These are phyloP conservation scores for Umbelopsis sp. DNA, from an alignment of 192 early-diverging fungal genomes.

Conservation along the genomic window DNA sequence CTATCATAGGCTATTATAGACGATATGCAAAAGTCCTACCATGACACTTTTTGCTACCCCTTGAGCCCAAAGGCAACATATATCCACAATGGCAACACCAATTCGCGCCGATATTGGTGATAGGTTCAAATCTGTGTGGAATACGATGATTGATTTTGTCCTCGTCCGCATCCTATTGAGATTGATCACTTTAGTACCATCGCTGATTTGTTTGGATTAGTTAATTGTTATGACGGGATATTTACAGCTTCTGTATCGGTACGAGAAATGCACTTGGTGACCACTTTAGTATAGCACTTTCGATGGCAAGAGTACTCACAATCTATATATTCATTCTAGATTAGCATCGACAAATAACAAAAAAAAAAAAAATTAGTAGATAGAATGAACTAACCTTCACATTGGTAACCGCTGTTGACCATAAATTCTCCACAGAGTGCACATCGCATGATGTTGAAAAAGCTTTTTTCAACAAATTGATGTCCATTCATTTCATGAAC, in stretches of 20 bases:
- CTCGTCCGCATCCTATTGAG: slow-evolving; percentile 61
- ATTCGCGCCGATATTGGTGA: slow-evolving; percentile 81
- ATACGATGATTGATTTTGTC: slow-evolving; percentile 87
- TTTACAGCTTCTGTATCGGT: slow-evolving; percentile 57
- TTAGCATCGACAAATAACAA: background rate
- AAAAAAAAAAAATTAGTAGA: background rate
- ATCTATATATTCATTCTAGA: slow-evolving; percentile 47
- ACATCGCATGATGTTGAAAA: slow-evolving; percentile 98
- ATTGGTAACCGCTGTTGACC: slow-evolving; percentile 88
- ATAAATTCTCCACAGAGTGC: slow-evolving; percentile 95
- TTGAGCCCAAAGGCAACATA: slow-evolving; percentile 87
- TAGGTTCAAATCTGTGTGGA: slow-evolving; percentile 91
- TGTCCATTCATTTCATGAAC: slow-evolving; percentile 91
- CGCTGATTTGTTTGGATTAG: background rate
- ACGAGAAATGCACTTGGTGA: slow-evolving; percentile 88
- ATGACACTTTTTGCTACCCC: slow-evolving; percentile 55
- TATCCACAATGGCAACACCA: slow-evolving; percentile 99
- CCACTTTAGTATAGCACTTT: slow-evolving; percentile 82
- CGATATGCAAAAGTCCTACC: slow-evolving; percentile 35
- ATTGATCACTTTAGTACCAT: background rate
- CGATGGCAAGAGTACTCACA: slow-evolving; percentile 95
- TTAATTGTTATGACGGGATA: background rate
- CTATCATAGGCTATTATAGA: background rate
- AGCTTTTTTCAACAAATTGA: slow-evolving; percentile 87
- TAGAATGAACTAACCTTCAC: slow-evolving; percentile 68